A percentile compares a stretch with the other conserved stretches of the same genome.
These are phyloP conservation scores for Lagenidium giganteum DNA, from an alignment of 352 stramenopile genomes.

Conservation along the genomic window DNA sequence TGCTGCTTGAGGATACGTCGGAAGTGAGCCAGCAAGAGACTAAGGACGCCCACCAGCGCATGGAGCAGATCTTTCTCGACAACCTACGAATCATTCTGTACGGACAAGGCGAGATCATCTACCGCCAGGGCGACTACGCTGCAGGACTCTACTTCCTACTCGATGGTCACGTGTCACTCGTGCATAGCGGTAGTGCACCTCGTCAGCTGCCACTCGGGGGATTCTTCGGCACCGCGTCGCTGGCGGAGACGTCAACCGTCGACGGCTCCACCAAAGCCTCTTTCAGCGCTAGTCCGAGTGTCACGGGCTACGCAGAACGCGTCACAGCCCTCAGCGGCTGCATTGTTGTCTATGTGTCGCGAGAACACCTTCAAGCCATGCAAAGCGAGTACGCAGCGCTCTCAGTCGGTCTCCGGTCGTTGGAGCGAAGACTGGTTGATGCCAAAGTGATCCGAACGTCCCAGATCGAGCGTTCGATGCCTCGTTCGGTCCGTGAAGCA, in stretches of 20 bases:
- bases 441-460: slow-evolving; percentile 22
- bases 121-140: slow-evolving; percentile 41
- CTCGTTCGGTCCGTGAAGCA: too few relatives aligned
- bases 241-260: slow-evolving; percentile 11
- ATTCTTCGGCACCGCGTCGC: slow-evolving; percentile 39
- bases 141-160: slow-evolving; percentile 45
- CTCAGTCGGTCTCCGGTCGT: slow-evolving; percentile 14
- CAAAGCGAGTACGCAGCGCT: slow-evolving; percentile 23
- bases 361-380: slow-evolving; percentile 42
- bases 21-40: neutral
- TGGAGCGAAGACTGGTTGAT: slow-evolving; percentile 26
- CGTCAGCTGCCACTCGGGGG: slow-evolving; percentile 32
- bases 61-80: slow-evolving; percentile 46
- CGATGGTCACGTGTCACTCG: slow-evolving; percentile 31
- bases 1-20: slow-evolving; percentile 21
- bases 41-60: neutral
- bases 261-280: too few relatives aligned
- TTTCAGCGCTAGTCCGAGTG: neutral
- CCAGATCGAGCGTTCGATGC: slow-evolving; percentile 28
- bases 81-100: slow-evolving; percentile 59
- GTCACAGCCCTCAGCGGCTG: slow-evolving; percentile 45
- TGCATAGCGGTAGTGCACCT: slow-evolving; percentile 20
- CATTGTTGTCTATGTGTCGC: slow-evolving; percentile 43
- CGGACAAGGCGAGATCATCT: slow-evolving; percentile 57
- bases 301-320: slow-evolving; percentile 26